These are phyloP conservation scores for Rhododendron simsii DNA, from an alignment of 148 eudicot genomes.

Conservation along the genomic window DNA sequence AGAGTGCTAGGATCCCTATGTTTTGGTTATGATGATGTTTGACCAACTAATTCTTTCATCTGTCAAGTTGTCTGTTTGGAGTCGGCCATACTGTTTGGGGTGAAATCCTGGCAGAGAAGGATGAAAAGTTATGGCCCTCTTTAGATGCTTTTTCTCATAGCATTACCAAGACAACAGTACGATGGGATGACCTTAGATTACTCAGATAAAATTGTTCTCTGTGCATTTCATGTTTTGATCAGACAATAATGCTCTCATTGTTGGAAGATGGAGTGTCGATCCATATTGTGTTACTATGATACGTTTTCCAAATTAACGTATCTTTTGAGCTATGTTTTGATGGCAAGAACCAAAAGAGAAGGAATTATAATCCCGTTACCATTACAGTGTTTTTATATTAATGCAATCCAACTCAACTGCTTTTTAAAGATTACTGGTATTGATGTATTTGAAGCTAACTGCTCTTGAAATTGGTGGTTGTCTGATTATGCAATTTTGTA, in stretches of 20 bases:
- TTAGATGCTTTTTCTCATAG: background rate
- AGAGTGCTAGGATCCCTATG: background rate
- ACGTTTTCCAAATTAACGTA: background rate
- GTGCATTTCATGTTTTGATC: background rate
- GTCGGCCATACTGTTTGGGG: background rate
- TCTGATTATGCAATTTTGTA: background rate
- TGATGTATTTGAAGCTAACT: conserved; percentile 1
- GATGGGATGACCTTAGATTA: background rate
- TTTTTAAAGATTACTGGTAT: background rate
- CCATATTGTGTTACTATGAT: background rate
- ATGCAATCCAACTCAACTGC: background rate
- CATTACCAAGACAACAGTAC: background rate
- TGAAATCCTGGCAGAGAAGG: background rate
- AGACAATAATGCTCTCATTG: background rate
- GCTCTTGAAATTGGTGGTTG: background rate
- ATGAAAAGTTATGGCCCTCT: background rate
- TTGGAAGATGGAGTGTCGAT: background rate
- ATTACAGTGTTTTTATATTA: background rate
- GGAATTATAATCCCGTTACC: background rate
- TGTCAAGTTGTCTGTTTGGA: background rate
- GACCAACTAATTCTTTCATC: background rate
- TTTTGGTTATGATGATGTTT: background rate
- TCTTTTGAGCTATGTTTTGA: background rate
- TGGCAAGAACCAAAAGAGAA: background rate
- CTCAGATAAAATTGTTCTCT: background rate